Base-by-base conservation (phyloP, 805 yeast species). In the Schizosaccharomyces octosporus region DNA sequence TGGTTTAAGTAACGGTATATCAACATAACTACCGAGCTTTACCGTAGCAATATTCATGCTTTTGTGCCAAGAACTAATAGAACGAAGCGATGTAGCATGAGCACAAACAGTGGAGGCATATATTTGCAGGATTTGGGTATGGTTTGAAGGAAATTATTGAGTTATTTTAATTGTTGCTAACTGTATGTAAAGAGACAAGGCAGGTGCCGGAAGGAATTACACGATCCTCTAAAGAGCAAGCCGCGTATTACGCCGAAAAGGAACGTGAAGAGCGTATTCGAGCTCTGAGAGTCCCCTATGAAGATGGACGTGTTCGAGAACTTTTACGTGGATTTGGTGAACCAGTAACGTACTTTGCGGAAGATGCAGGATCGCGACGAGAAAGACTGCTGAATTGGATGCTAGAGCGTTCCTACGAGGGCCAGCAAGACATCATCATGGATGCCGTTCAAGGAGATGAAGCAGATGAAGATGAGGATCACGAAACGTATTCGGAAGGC, bases 401-500 rank as follows among this genome's bases (percentile, higher is more conserved):
- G 17, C 66, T 66, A 1, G 63, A 62, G 19, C 66, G 62, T 19
- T 63, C 62, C 31, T 24, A 19, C 11, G 61, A 61, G 32, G 62
- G 63, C 13, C 55, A 58, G 6, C 62, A 27, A 61, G 66, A 57
- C 13, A 59, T 60, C 6, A 63, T 62, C 21, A 62, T 59, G 27
- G 64, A 59, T n/a, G 64, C 61, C 17, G 70, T 62, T 9, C 66
- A 61, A 15, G 70, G 64, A 3, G 71, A 66, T 1, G 76, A 71
- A 0, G 79, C 73, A 2, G 76, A 71, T 0, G 79, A 73, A 2
- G 81, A 76, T 0, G 83, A 81, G 9, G 83, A 85, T 15, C 94
- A 83, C 60, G 95, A 87, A 63, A 88, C 84, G 67, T 87, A 81
- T 67, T 87, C 95, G 0, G 95, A 94, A 0, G 95, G 94, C 0